phyloP scores from a whole-genome alignment of 768 basidiomycete species.

The Pulveroboletus sp. region DNA sequence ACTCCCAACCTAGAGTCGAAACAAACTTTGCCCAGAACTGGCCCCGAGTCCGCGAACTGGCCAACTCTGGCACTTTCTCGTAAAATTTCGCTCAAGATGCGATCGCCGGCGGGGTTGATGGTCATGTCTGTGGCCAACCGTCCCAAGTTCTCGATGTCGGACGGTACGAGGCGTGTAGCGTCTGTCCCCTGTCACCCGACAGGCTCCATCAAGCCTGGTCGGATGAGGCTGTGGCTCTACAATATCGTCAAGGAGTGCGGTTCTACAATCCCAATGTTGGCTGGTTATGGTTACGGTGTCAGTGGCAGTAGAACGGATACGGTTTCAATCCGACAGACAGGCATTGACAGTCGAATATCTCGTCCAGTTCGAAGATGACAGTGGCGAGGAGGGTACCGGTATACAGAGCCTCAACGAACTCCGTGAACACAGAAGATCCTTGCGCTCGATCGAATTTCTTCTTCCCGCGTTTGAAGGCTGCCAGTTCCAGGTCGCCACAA shows the following conservation, averaged over 20 bases:
- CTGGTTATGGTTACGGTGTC: constrained; percentile 78
- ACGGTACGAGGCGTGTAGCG: constrained; percentile 53
- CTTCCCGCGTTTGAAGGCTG: constrained; percentile 75
- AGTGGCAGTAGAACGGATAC: constrained; percentile 72
- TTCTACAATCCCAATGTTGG: constrained; percentile 65
- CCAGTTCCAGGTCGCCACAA: constrained; percentile 79
- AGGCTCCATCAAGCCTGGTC: constrained; percentile 86
- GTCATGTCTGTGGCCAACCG: no score
- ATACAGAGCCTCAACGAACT: constrained; percentile 60
- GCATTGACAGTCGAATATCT: constrained; percentile 81
- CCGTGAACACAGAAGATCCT: constrained; percentile 65
- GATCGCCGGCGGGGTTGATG: no score
- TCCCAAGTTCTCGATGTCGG: constrained; percentile 36
- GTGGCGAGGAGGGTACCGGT: constrained; percentile 16
- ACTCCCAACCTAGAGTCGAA: no score
- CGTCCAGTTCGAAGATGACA: constrained; percentile 63
- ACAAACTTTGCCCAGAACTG: no score
- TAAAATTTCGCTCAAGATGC: no score
- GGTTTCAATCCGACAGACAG: constrained; percentile 79
- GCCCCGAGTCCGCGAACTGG: no score
- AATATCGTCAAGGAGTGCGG: constrained; percentile 79
- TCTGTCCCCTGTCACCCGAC: neutral
- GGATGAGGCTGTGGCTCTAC: constrained; percentile 71
- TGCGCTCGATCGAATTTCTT: constrained; percentile 76
- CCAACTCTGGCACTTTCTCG: no score